Conservation (phyloP, 2,329 filamentous ascomycete genomes). For the Diaporthe sp. region DNA sequence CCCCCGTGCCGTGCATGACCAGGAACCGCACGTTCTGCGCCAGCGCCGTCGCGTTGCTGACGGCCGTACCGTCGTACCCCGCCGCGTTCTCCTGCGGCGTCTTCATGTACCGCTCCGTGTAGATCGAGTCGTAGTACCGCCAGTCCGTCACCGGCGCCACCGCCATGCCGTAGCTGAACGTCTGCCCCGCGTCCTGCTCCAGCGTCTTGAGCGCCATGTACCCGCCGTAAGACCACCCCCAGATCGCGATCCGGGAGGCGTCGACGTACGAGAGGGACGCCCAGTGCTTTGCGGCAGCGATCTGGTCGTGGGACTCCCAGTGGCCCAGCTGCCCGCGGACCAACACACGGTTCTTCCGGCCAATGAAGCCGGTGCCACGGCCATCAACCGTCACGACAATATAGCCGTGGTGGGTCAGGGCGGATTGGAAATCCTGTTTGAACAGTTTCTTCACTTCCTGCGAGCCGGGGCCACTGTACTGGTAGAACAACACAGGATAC, state of each 20-base stretch:
- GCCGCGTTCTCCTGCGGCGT: slow-evolving; percentile 84
- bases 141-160: slow-evolving; percentile 99
- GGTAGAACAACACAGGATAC: slow-evolving; percentile 94
- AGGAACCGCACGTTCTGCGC: slow-evolving; percentile 86
- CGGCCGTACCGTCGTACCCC: slow-evolving; percentile 83
- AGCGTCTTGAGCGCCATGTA: slow-evolving; percentile 96
- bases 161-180: slow-evolving; percentile 97
- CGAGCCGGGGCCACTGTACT: slow-evolving; percentile 95
- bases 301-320: slow-evolving; percentile 91
- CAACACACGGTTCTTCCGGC: slow-evolving; percentile 84
- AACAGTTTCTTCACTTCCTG: slow-evolving; percentile 89
- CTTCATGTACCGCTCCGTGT: slow-evolving; percentile 98
- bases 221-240: slow-evolving; percentile 98
- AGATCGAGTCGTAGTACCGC: slow-evolving; percentile 94
- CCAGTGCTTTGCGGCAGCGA: slow-evolving; percentile 89
- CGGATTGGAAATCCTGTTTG: slow-evolving; percentile 89
- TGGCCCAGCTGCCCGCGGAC: slow-evolving; percentile 87
- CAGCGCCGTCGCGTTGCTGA: slow-evolving; percentile 82
- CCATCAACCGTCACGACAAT: slow-evolving; percentile 96
- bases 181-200: slow-evolving; percentile 88
- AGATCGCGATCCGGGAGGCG: slow-evolving; percentile 85
- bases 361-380: slow-evolving; percentile 91
- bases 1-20: slow-evolving; percentile 95
- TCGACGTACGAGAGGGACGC: slow-evolving; percentile 87
- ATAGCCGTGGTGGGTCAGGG: slow-evolving; percentile 89